Evolutionary conservation across 2,329 filamentous ascomycete genomes (phyloP), one percentile per base, ranked within the genome.

Genomic region (Ascochyta lentis): DNA sequence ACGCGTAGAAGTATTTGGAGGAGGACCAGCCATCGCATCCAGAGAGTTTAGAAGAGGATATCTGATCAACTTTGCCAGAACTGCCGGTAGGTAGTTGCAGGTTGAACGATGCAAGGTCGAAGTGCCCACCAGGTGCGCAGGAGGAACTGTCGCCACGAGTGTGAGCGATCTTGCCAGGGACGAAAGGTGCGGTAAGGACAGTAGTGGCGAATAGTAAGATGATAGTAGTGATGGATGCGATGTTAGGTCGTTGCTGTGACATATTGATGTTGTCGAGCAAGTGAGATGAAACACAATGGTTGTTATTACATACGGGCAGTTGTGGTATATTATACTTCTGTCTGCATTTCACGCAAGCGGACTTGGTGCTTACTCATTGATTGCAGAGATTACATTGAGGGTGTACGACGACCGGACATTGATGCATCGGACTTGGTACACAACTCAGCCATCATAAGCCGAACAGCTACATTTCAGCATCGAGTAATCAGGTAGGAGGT

Each of bases 21-120:
- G 52, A 55, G n/a, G 39, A 39, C 60, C 70, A 79, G 8, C 77
- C 78, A 4, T 55, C 31, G 62, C 76, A 79, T 48, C 73, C 71
- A n/a, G 65, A 50, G 15, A 80, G 72, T 22, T 71, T 52, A 5
- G 60, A 57, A 37, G 65, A 58, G 8, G 67, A 53, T 33, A 79
- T 71, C 19, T 64, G 67, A 46, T 67, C 61, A 12, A 73, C 68
- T 23, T 62, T 55, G 19, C 69, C 68, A 7, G 48, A 16, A 27
- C 43, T 66, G 46, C 75, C 77, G 15, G 64, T 74, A 2, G 78
- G 77, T 1, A 79, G 70, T 53, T 79, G 77, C 2, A 80, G 73
- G 9, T 61, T 73, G 67, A 73, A 72, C 6, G 48, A 44, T 19
- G 33, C 35, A 40, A 68, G 57, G 37, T 64, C 53, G 49, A 67